A percentile compares a stretch with the other conserved stretches of the same genome.
These are phyloP conservation scores for Ilyonectria robusta DNA, from an alignment of 2,329 filamentous ascomycete species.

Conservation along the genomic window DNA sequence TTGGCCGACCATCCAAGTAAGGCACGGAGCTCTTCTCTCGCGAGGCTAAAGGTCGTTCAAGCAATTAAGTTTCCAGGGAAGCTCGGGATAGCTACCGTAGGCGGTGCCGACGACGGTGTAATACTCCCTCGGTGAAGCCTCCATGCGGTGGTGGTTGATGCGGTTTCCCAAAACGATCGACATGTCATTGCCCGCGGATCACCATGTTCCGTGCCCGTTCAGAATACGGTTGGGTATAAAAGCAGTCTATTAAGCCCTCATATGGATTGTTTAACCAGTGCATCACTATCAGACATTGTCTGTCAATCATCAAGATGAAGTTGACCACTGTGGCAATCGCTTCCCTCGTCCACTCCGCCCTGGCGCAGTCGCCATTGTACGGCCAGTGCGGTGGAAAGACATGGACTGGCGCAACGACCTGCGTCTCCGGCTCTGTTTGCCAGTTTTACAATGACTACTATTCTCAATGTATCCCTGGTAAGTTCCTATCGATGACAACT, in stretches of 20 bases:
- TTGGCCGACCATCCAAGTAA: background rate
- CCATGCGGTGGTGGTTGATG: slow-evolving; percentile 21
- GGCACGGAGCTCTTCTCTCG: background rate
- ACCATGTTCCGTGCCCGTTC: slow-evolving; percentile 16
- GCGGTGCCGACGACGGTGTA: background rate
- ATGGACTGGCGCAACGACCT: slow-evolving; percentile 25
- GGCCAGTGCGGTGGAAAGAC: slow-evolving; percentile 29
- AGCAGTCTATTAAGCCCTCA: background rate
- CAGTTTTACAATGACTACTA: slow-evolving; percentile 29
- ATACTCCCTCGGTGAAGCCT: too few relatives aligned
- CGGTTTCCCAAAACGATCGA: slow-evolving; percentile 10
- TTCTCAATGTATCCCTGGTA: slow-evolving; percentile 34
- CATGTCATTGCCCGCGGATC: slow-evolving; percentile 9
- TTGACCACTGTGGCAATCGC: slow-evolving; percentile 4
- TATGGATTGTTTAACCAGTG: background rate
- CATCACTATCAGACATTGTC: background rate
- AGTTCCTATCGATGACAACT: background rate
- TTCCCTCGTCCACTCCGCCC: slow-evolving; percentile 11
- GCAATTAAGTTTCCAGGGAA: background rate
- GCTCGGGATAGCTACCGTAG: slow-evolving; percentile 4
- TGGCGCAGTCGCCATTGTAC: slow-evolving; percentile 27
- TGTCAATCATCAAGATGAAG: slow-evolving; percentile 12
- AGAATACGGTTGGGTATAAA: slow-evolving; percentile 11
- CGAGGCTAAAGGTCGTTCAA: background rate
- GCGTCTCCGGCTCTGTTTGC: slow-evolving; percentile 27